Percentiles rank a stretch among this genome's conserved stretches.
These are phyloP conservation scores for Talaromyces amestolkiae DNA, from an alignment of 2,329 filamentous ascomycete species.

Conservation along the genomic window DNA sequence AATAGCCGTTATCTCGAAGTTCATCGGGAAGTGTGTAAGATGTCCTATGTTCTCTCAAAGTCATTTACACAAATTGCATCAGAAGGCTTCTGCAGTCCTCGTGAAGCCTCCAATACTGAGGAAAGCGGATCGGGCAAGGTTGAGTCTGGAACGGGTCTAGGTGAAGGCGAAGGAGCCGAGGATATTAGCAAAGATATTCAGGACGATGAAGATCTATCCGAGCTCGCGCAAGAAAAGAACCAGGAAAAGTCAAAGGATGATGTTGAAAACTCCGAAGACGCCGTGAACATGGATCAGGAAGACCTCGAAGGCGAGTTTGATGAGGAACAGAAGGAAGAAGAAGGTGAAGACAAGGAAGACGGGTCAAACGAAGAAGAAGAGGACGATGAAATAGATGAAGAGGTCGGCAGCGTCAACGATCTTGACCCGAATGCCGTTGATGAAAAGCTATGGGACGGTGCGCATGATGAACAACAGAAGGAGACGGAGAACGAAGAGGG, in stretches of 20 bases:
- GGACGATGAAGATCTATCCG: slow-evolving; percentile 87
- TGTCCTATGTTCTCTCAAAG: slow-evolving; percentile 72
- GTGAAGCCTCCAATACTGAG: slow-evolving; percentile 69
- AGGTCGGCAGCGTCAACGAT: slow-evolving; percentile 86
- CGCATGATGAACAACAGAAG: slow-evolving; percentile 61
- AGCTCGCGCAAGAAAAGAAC: slow-evolving; percentile 82
- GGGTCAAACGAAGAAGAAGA: slow-evolving; percentile 60
- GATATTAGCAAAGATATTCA: slow-evolving; percentile 97
- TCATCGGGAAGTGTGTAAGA: slow-evolving; percentile 69
- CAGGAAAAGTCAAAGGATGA: slow-evolving; percentile 52
- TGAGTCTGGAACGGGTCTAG: slow-evolving; percentile 87
- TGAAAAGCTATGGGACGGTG: slow-evolving; percentile 98
- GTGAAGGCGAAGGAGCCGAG: slow-evolving; percentile 90
- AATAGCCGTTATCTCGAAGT: slow-evolving; percentile 60
- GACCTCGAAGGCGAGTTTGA: slow-evolving; percentile 85
- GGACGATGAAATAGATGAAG: slow-evolving; percentile 76
- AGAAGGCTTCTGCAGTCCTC: slow-evolving; percentile 87
- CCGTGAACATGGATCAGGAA: slow-evolving; percentile 66
- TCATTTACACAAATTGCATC: slow-evolving; percentile 75
- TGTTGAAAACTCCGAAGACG: slow-evolving; percentile 47
- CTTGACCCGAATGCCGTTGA: slow-evolving; percentile 86
- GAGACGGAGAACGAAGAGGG: slow-evolving; percentile 74
- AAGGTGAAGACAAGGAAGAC: slow-evolving; percentile 58
- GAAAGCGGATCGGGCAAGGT: slow-evolving; percentile 72
- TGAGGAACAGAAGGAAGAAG: slow-evolving; percentile 50